Evolutionary conservation across 495 filamentous ascomycete genomes (phyloP).

Genomic region (Arthonia radiata): DNA sequence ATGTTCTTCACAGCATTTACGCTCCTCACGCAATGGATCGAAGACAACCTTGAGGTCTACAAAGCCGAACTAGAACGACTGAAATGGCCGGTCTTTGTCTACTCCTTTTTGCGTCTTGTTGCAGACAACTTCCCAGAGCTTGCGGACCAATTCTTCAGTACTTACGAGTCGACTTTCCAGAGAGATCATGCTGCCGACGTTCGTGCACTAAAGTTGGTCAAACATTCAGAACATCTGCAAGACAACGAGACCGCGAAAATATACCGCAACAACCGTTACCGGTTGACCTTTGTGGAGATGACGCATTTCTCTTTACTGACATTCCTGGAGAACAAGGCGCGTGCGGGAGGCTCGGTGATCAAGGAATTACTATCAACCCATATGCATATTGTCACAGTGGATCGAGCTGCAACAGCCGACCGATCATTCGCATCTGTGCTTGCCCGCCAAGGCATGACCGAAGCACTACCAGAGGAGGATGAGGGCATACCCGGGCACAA

Average conservation of each 20-base stretch:
- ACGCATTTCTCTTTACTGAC: conserved; percentile 58
- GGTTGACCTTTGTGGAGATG: conserved; percentile 58
- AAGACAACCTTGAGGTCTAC: conserved; percentile 77
- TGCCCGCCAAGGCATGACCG: conserved; percentile 33
- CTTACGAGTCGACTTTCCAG: conserved; percentile 42
- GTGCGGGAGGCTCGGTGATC: conserved; percentile 53
- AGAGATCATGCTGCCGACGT: conserved; percentile 55
- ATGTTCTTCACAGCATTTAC: conserved; percentile 54
- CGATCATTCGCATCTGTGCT: conserved; percentile 62
- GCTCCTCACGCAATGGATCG: conserved; percentile 54
- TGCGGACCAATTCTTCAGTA: conserved; percentile 40
- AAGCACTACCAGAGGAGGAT: conserved; percentile 49
- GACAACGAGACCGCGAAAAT: conserved; percentile 46
- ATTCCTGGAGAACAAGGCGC: conserved; percentile 63
- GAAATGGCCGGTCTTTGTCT: conserved; percentile 80
- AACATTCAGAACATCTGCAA: conserved; percentile 48
- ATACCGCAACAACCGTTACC: conserved; percentile 65
- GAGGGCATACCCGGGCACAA: conserved; percentile 87
- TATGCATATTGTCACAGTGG: conserved; percentile 45
- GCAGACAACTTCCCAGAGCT: conserved; percentile 44
- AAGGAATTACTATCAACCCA: conserved; percentile 47
- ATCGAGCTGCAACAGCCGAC: conserved; percentile 42
- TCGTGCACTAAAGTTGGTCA: conserved; percentile 37
- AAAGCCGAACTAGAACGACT: conserved; percentile 79
- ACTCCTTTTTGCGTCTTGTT: conserved; percentile 71